Evolutionary conservation across 2,329 filamentous ascomycete species (phyloP), one percentile per base, ranked within the genome.

Genomic region (Hypoxylon sp.): DNA sequence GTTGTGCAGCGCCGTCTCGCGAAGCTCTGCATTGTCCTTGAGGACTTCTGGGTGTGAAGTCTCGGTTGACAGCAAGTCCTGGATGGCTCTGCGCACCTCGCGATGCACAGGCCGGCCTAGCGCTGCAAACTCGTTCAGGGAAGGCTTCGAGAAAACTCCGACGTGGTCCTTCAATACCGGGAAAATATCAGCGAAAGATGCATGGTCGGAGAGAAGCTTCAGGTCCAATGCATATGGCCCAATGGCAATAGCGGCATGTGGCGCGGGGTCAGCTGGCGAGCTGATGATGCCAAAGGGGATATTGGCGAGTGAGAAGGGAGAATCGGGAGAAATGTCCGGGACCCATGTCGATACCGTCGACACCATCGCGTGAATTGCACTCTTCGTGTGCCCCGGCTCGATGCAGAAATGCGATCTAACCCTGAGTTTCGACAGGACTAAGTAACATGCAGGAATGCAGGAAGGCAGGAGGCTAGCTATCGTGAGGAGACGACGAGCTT

Each of bases 231-330:
- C 90, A 76, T 91, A 80, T 30, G 89, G 84, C 50, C 91, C 92
- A 70, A 95, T 90, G 8, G 91, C 91, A 62, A 91, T 79, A 13
- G 90, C 91, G 8, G 88, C 84, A 26, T 88, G 88, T 1, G 83
- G 89, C 24, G 81, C 81, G 10, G 81, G 71, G 61, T 86, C 82
- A 5, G 81, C 76, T 2, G 82, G 67, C 0, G 89, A 90, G 28
- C 88, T 90, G 73, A 95, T 91, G 79, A 95, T 88, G 72, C 92
- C 92, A 73, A 94, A 94, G 1, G 92, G 92, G 56, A 95, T 89
- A 74, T 95, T 95, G 72, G 89, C 87, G 53, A 94, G 80, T 7
- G 91, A 92, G 78, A 94, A 94, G 71, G 76, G 77, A 44, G 72
- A 76, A 3, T 74, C 71, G n/a, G 76, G 71, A n/a, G 75, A 67